Percentiles rank a stretch among this genome's conserved stretches.
Evolutionary conservation across 2,329 filamentous ascomycete genomes (phyloP).

Genomic region (Aspergillus eucalypticola): DNA sequence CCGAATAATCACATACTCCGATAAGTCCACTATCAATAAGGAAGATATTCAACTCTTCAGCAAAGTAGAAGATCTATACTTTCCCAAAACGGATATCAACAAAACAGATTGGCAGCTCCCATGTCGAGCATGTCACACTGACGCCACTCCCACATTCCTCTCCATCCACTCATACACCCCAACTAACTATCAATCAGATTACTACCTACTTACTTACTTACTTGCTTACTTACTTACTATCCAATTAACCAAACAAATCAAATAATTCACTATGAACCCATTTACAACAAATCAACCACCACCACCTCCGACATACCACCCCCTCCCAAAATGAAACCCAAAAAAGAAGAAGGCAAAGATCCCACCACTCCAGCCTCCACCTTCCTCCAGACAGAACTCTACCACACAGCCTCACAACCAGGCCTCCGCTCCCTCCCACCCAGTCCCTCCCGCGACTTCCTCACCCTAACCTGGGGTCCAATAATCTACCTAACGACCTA

Average conservation of each 20-base stretch:
- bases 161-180: no score
- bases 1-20: not conserved
- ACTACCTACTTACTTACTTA: not conserved
- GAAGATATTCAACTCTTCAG: no score
- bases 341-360: conserved; percentile 6
- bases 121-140: not conserved
- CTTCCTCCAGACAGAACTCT: conserved; percentile 33
- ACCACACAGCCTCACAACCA: conserved; percentile 25
- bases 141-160: not conserved
- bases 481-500: conserved; percentile 33
- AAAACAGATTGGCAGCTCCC: not conserved
- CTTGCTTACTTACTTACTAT: not conserved
- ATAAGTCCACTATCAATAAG: not conserved
- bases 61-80: no score
- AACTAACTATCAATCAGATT: not conserved
- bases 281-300: no score
- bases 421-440: conserved; percentile 29
- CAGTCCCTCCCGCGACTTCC: conserved; percentile 30
- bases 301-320: not conserved
- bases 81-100: not conserved
- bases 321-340: not conserved
- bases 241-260: not conserved
- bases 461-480: conserved; percentile 33
- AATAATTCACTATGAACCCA: not conserved
- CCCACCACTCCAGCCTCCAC: conserved; percentile 15